Conservation (phyloP, 2,329 filamentous ascomycete genomes). For the Alternaria triticina region DNA sequence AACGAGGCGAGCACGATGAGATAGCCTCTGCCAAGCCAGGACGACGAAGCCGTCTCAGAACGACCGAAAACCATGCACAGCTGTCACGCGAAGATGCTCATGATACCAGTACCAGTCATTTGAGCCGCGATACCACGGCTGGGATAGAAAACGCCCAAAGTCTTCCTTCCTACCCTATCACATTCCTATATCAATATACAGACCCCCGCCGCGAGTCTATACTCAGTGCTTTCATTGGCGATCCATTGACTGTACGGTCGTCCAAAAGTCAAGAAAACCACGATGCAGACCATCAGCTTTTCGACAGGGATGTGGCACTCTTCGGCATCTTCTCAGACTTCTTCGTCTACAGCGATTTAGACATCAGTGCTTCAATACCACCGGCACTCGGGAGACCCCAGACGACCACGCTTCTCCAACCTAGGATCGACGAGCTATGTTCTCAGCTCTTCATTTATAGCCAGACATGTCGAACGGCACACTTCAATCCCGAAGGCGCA, state of each 20-base stretch:
- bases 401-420: background rate
- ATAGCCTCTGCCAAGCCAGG: background rate
- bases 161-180: background rate
- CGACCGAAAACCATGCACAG: background rate
- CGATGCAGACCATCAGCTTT: background rate
- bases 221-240: constrained; percentile 9
- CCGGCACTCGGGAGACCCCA: background rate
- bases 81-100: background rate
- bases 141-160: background rate
- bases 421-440: background rate
- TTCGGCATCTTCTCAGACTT: constrained; percentile 9
- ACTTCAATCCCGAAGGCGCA: background rate
- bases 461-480: background rate
- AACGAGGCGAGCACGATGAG: constrained; percentile 1
- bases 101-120: background rate
- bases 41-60: background rate
- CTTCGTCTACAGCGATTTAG: background rate
- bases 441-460: background rate
- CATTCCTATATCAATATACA: constrained; percentile 19
- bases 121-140: background rate
- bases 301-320: background rate
- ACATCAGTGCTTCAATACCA: background rate
- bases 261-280: background rate
- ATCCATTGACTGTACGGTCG: background rate
- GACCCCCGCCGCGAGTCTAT: constrained; percentile 13